Percentiles rank a stretch among this genome's conserved stretches.
Evolutionary conservation across 1,284 basidiomycete genomes (phyloP).

Genomic region (Ustilago lituana): DNA sequence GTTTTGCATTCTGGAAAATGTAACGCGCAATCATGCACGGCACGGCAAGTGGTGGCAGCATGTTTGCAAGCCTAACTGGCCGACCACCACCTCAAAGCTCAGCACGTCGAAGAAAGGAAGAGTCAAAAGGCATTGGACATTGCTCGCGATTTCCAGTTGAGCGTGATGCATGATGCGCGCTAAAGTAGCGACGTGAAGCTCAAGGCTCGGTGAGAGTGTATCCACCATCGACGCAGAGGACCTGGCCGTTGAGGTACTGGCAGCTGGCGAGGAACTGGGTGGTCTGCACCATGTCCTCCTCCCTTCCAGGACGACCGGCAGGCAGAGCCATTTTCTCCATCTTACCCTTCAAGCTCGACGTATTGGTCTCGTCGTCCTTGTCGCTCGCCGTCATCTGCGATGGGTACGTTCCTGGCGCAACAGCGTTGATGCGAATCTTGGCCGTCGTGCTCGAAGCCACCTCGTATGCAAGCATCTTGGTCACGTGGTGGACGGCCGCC

Average conservation of each 20-base stretch:
- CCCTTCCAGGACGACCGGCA: slow-evolving; percentile 49
- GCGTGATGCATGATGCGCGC: too few relatives aligned
- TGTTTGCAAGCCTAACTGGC: too few relatives aligned
- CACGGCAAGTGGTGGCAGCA: too few relatives aligned
- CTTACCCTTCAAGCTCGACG: slow-evolving; percentile 43
- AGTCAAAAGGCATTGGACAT: too few relatives aligned
- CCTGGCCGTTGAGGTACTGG: slow-evolving; percentile 50
- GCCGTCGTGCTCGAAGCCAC: slow-evolving; percentile 39
- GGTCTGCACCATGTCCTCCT: slow-evolving; percentile 58
- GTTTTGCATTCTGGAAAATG: too few relatives aligned
- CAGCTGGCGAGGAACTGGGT: slow-evolving; percentile 42
- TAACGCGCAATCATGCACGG: too few relatives aligned
- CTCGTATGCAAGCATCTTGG: slow-evolving; percentile 46
- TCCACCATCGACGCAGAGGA: slow-evolving; percentile 53
- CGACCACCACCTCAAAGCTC: too few relatives aligned
- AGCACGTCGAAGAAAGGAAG: too few relatives aligned
- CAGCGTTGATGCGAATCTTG: slow-evolving; percentile 53
- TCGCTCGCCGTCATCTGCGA: slow-evolving; percentile 50
- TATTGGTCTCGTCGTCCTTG: slow-evolving; percentile 43
- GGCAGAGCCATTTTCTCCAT: slow-evolving; percentile 46
- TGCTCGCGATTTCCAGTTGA: background rate
- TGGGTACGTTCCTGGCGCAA: slow-evolving; percentile 57
- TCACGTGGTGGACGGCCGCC: slow-evolving; percentile 53
- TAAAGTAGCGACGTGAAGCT: too few relatives aligned
- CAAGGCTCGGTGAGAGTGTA: slow-evolving; percentile 53